These are phyloP conservation scores for Ophiostoma tasmaniense DNA, from an alignment of 2,329 filamentous ascomycete species.

Conservation along the genomic window DNA sequence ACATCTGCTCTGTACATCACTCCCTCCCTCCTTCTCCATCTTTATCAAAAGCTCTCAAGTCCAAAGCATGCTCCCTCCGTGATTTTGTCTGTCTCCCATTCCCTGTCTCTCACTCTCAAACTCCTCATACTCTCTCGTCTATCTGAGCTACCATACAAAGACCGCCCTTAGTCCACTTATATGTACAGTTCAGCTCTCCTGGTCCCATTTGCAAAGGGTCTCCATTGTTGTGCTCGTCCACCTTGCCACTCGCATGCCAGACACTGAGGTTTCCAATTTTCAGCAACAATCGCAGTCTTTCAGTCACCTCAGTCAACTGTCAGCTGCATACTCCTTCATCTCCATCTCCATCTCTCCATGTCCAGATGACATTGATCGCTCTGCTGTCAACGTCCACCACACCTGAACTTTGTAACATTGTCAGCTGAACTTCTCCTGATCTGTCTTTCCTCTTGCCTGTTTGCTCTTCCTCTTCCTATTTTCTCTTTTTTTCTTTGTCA, in stretches of 20 bases:
- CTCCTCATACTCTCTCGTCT: not conserved
- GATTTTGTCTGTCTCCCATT: not conserved
- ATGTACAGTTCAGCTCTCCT: slow-evolving; percentile 16
- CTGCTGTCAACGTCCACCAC: not conserved
- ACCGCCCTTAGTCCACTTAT: slow-evolving; percentile 14
- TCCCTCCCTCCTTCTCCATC: not conserved
- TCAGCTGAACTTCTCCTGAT: not conserved
- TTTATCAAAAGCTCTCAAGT: not conserved
- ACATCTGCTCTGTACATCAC: not conserved
- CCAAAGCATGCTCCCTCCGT: not conserved
- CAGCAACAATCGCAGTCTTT: not conserved
- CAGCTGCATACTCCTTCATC: not conserved
- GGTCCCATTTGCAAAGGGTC: slow-evolving; percentile 2
- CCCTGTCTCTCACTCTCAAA: not conserved
- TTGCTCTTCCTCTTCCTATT: not conserved
- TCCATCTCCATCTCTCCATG: not conserved
- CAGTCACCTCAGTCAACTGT: not conserved
- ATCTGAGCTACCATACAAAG: slow-evolving; percentile 12
- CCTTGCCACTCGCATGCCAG: slow-evolving; percentile 6
- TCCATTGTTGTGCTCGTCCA: not conserved
- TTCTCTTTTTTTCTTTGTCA: not conserved
- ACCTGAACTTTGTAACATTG: not conserved
- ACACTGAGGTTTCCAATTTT: not conserved
- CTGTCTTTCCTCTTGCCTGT: not conserved
- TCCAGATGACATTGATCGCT: not conserved